Evolutionary conservation across 768 basidiomycete species (phyloP).

Genomic region (Chlorophyllum brunneum): DNA sequence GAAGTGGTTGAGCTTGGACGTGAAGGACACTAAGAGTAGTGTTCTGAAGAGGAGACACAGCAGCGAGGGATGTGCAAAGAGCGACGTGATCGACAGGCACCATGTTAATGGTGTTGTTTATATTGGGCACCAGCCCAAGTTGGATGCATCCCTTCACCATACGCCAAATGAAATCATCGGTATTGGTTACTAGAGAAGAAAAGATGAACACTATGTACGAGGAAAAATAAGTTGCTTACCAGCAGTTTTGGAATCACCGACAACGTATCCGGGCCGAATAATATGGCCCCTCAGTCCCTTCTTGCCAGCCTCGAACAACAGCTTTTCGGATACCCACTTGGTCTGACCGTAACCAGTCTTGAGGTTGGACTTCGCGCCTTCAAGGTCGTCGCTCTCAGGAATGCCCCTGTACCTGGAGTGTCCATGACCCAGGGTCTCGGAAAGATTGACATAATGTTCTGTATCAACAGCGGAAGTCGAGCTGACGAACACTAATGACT

Average conservation of each 20-base stretch:
- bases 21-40: conserved; percentile 64
- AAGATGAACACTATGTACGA: not conserved
- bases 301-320: conserved; percentile 87
- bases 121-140: conserved; percentile 93
- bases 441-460: conserved; percentile 83
- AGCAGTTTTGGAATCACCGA: conserved; percentile 85
- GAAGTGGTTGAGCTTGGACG: conserved; percentile 79
- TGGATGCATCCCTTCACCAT: conserved; percentile 98
- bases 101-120: conserved; percentile 98
- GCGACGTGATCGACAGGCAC: conserved; percentile 98
- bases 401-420: conserved; percentile 56
- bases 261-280: conserved; percentile 92
- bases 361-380: conserved; percentile 70
- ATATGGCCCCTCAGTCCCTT: conserved; percentile 84
- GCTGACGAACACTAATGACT: conserved; percentile 86
- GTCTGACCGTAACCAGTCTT: conserved; percentile 95
- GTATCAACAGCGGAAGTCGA: conserved; percentile 95
- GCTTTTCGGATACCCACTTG: conserved; percentile 98
- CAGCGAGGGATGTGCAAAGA: conserved; percentile 70
- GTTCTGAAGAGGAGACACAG: conserved; percentile 52
- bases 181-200: conserved; percentile 77
- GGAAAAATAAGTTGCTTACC: conserved; percentile 43
- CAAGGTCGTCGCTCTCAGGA: conserved; percentile 84
- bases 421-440: conserved; percentile 57
- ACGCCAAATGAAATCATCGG: conserved; percentile 98